Evolutionary conservation across 768 basidiomycete species (phyloP).

Genomic region (Dacryopinax spathularia): DNA sequence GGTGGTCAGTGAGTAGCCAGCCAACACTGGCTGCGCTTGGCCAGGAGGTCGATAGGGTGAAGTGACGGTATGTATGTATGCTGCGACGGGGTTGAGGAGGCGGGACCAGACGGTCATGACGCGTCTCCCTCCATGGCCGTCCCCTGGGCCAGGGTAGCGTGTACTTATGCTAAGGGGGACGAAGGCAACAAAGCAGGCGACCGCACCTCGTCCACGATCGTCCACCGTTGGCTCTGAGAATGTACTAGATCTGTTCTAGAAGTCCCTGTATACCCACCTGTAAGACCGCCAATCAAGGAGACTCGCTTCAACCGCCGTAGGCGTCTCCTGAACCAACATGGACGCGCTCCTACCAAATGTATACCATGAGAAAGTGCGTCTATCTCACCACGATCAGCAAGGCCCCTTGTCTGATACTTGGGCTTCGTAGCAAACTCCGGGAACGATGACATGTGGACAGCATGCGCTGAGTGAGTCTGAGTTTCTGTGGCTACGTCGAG

Average conservation of each 20-base stretch:
- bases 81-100: not conserved
- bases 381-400: not conserved
- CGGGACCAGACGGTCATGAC: constrained; percentile 1
- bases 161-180: not conserved
- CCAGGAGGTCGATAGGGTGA: not conserved
- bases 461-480: constrained; percentile 52
- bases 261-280: not conserved
- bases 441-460: constrained; percentile 77
- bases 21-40: not conserved
- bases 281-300: not conserved
- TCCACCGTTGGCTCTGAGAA: not conserved
- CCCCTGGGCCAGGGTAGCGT: not conserved
- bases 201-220: not conserved
- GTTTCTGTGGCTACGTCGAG: not conserved
- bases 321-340: constrained; percentile 28
- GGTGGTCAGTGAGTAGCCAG: not conserved
- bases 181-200: not conserved
- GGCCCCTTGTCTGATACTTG: not conserved
- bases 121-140: not conserved
- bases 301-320: not conserved
- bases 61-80: not conserved
- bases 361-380: constrained; percentile 46
- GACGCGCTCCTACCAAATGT: constrained; percentile 42
- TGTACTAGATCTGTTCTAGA: not conserved
- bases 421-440: constrained; percentile 39